A percentile compares a stretch with the other conserved stretches of the same genome.
These are phyloP conservation scores for Stylosanthes scabra DNA, from an alignment of 331 rosid species.

Conservation along the genomic window DNA sequence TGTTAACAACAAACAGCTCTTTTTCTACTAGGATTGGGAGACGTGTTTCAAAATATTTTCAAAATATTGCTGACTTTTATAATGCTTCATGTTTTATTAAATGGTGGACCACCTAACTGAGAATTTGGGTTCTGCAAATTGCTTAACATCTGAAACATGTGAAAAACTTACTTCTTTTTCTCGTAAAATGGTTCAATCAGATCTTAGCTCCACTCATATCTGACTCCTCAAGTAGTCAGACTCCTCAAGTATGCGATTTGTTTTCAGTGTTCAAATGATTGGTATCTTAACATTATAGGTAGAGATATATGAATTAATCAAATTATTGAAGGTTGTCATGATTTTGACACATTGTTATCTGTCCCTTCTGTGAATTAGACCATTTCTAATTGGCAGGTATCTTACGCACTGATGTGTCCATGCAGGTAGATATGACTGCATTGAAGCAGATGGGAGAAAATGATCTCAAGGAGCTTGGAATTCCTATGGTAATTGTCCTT, in stretches of 20 bases:
- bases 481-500: conserved; percentile 80
- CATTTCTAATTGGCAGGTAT: conserved; percentile 29
- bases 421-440: conserved; percentile 92
- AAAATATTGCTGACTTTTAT: neutral
- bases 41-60: conserved; percentile 14
- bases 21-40: neutral
- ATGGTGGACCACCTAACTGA: conserved; percentile 7
- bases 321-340: neutral
- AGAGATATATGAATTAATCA: neutral
- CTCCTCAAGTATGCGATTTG: neutral
- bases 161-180: neutral
- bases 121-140: neutral
- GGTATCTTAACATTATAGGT: conserved; percentile 1
- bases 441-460: conserved; percentile 96
- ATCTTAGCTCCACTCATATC: neutral
- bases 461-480: conserved; percentile 96
- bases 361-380: conserved; percentile 12
- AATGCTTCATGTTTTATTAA: conserved; percentile 29
- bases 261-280: conserved; percentile 8
- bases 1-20: neutral
- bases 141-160: neutral
- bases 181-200: conserved; percentile 5
- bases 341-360: neutral
- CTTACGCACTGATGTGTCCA: conserved; percentile 27
- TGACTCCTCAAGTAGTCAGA: conserved; percentile 3